Conservation (phyloP, 495 filamentous ascomycete species). For the Corynascus novoguineensis region DNA sequence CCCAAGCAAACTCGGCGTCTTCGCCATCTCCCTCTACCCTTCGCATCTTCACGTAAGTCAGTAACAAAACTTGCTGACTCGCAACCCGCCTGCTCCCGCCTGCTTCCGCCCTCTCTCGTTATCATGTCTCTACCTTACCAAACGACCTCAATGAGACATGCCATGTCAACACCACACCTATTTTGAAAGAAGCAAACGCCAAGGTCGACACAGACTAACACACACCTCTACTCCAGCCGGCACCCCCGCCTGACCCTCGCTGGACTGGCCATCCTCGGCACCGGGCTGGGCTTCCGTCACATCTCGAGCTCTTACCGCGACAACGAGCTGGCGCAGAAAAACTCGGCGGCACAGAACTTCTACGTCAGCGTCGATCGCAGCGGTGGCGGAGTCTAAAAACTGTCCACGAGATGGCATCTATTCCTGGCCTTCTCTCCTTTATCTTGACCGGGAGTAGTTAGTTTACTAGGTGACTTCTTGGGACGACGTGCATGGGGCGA, state of each 20-base stretch:
- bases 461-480: too few relatives aligned
- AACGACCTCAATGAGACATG: too few relatives aligned
- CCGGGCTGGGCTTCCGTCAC: constrained; percentile 32
- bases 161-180: neutral
- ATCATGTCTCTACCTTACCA: too few relatives aligned
- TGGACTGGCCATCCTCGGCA: constrained; percentile 26
- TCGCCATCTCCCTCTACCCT: neutral
- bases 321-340: constrained; percentile 41
- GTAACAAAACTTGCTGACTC: too few relatives aligned
- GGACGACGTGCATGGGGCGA: too few relatives aligned
- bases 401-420: too few relatives aligned
- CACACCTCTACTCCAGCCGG: constrained; percentile 24
- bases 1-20: neutral
- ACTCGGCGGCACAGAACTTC: constrained; percentile 25
- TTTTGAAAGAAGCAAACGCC: neutral
- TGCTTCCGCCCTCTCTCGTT: too few relatives aligned
- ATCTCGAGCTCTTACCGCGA: constrained; percentile 27
- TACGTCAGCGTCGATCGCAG: constrained; percentile 48
- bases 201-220: neutral
- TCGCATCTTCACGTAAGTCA: constrained; percentile 2
- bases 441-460: neutral
- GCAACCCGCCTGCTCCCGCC: too few relatives aligned
- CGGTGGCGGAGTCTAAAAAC: constrained; percentile 38
- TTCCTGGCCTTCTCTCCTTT: neutral
- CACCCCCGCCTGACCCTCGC: constrained; percentile 30